Conservation (phyloP, 768 basidiomycete species). For the Suillus sp. region DNA sequence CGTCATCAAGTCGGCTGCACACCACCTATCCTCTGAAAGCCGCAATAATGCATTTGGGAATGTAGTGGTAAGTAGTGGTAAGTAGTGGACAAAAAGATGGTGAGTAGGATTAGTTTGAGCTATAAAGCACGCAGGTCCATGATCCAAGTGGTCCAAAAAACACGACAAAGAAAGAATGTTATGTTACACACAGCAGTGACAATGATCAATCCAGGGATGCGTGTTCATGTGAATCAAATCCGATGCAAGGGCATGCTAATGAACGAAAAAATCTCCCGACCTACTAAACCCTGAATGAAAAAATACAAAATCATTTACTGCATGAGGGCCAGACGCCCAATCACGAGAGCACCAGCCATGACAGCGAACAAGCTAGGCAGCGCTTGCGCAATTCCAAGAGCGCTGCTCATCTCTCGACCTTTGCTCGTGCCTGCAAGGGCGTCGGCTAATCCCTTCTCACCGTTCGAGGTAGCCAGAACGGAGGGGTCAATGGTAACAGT, state of each 20-base stretch:
- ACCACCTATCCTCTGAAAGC: too few species aligned
- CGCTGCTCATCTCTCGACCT: slow-evolving; percentile 4
- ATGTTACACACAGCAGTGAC: background rate
- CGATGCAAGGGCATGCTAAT: slow-evolving; percentile 15
- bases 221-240: slow-evolving; percentile 2
- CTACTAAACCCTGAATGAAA: slow-evolving; percentile 12
- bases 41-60: background rate
- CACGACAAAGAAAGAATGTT: background rate
- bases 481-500: slow-evolving; percentile 57
- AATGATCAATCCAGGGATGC: background rate
- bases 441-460: slow-evolving; percentile 38
- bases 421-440: slow-evolving; percentile 16
- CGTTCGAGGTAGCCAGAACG: slow-evolving; percentile 68
- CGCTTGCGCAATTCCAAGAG: slow-evolving; percentile 15
- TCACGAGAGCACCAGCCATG: slow-evolving; percentile 20
- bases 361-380: slow-evolving; percentile 17
- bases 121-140: background rate
- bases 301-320: slow-evolving; percentile 2
- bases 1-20: background rate
- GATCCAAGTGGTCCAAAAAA: background rate
- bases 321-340: slow-evolving; percentile 13
- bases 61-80: too few species aligned
- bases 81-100: background rate
- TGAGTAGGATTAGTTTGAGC: background rate
- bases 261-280: slow-evolving; percentile 10